Conservation (phyloP, 2,329 filamentous ascomycete species). For the Colletotrichum musicola region DNA sequence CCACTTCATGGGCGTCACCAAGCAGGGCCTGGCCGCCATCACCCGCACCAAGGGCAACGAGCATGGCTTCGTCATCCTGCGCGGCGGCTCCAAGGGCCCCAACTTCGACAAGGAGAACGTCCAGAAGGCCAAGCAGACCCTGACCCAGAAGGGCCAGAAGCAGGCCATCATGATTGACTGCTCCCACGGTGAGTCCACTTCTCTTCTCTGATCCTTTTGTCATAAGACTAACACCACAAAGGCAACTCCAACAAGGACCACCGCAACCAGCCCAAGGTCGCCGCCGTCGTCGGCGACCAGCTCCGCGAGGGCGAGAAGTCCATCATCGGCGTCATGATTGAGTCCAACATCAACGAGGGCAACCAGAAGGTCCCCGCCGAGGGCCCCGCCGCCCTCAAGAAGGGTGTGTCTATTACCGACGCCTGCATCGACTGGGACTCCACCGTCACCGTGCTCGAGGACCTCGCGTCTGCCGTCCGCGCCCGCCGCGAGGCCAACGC, state of each 20-base stretch:
- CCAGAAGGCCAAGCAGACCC: conserved; percentile 79
- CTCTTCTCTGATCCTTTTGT: neutral
- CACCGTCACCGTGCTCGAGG: conserved; percentile 84
- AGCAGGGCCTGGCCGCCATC: conserved; percentile 95
- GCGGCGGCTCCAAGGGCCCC: conserved; percentile 90
- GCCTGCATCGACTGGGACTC: conserved; percentile 95
- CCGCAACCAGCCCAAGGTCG: conserved; percentile 95
- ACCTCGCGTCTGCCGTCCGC: conserved; percentile 86
- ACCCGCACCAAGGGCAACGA: conserved; percentile 94
- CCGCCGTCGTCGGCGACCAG: conserved; percentile 84
- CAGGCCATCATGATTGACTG: conserved; percentile 98
- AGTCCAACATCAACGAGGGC: conserved; percentile 94
- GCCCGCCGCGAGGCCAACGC: conserved; percentile 72
- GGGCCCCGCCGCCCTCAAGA: conserved; percentile 82
- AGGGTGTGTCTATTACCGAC: conserved; percentile 94
- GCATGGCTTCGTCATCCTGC: conserved; percentile 96
- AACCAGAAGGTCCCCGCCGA: conserved; percentile 90
- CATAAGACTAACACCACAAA: conserved; percentile 47
- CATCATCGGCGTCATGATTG: conserved; percentile 98
- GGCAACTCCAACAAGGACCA: conserved; percentile 98
- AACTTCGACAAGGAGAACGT: conserved; percentile 94
- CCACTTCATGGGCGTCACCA: conserved; percentile 98
- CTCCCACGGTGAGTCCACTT: conserved; percentile 79
- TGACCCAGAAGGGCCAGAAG: conserved; percentile 86
- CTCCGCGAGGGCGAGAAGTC: conserved; percentile 86